A percentile compares a stretch with the other conserved stretches of the same genome.
Conservation (phyloP, 768 basidiomycete species). For the Pulveroboletus sp. region DNA sequence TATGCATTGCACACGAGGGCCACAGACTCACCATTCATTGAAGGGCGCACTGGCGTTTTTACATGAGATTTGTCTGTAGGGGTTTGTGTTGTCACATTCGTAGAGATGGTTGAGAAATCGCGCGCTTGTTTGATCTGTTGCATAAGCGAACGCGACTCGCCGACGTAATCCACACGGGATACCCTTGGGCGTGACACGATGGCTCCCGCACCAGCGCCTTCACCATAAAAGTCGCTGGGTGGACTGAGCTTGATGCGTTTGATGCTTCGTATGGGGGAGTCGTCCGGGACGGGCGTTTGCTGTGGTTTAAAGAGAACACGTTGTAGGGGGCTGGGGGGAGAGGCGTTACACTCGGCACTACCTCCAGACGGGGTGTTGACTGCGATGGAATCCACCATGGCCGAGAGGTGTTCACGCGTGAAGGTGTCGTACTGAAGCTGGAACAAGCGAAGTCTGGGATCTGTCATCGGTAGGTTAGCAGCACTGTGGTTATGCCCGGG, state of each 20-base stretch:
- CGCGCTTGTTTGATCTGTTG: constrained; percentile 73
- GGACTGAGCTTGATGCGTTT: constrained; percentile 82
- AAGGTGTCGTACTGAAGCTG: constrained; percentile 96
- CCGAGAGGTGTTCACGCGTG: constrained; percentile 90
- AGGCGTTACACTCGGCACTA: constrained; percentile 41
- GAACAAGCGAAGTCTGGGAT: constrained; percentile 81
- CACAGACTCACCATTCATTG: constrained; percentile 16
- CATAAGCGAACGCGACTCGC: constrained; percentile 75
- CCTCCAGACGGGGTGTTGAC: constrained; percentile 62
- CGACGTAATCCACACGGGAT: constrained; percentile 64
- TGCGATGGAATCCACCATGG: constrained; percentile 93
- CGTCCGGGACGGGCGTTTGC: constrained; percentile 37
- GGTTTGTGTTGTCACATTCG: constrained; percentile 43
- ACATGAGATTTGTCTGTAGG: constrained; percentile 15
- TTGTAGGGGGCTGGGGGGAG: constrained; percentile 42
- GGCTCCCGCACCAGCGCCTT: constrained; percentile 45
- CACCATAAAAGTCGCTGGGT: constrained; percentile 51
- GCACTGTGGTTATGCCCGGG: constrained; percentile 33
- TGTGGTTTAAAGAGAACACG: constrained; percentile 46
- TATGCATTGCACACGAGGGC: not conserved
- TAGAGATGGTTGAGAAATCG: constrained; percentile 74
- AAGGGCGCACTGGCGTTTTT: not conserved
- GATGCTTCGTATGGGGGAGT: constrained; percentile 63
- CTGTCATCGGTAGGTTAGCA: constrained; percentile 43
- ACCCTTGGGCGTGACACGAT: constrained; percentile 47